A percentile compares a stretch with the other conserved stretches of the same genome.
phyloP scores from a whole-genome alignment of 805 yeast genomes.

The Lipomyces anomalus region DNA sequence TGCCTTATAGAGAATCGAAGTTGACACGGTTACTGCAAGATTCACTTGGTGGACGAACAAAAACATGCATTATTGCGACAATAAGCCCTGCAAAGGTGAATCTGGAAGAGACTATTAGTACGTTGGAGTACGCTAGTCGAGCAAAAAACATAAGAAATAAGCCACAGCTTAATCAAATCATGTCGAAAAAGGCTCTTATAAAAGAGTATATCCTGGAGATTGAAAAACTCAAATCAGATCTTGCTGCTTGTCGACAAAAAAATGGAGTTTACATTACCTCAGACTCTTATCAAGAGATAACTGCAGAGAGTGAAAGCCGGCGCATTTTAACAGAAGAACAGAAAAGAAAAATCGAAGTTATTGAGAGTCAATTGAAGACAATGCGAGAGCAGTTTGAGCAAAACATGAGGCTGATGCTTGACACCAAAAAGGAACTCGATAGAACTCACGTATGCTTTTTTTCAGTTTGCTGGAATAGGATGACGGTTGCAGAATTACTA shows the following conservation, averaged over 20 bases:
- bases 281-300: slow-evolving; percentile 42
- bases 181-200: slow-evolving; percentile 55
- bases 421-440: slow-evolving; percentile 24
- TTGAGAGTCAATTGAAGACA: slow-evolving; percentile 44
- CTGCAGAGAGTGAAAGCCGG: slow-evolving; percentile 46
- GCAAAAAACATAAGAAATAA: slow-evolving; percentile 75
- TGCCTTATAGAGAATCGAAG: slow-evolving; percentile 84
- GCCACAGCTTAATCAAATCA: slow-evolving; percentile 58
- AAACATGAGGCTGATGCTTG: slow-evolving; percentile 30
- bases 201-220: slow-evolving; percentile 51
- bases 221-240: slow-evolving; percentile 52
- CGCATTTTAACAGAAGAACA: slow-evolving; percentile 47
- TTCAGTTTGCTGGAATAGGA: neutral
- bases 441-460: slow-evolving; percentile 5
- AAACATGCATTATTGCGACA: slow-evolving; percentile 82
- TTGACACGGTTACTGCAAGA: slow-evolving; percentile 73
- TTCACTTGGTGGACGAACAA: slow-evolving; percentile 81
- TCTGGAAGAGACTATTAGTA: slow-evolving; percentile 76
- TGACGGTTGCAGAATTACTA: neutral
- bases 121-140: slow-evolving; percentile 79
- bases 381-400: slow-evolving; percentile 40
- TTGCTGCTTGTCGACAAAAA: slow-evolving; percentile 56
- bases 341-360: slow-evolving; percentile 41
- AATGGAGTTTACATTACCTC: slow-evolving; percentile 62
- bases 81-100: slow-evolving; percentile 75